These are phyloP conservation scores for Podospora sp. DNA, from an alignment of 495 filamentous ascomycete genomes.

Conservation along the genomic window DNA sequence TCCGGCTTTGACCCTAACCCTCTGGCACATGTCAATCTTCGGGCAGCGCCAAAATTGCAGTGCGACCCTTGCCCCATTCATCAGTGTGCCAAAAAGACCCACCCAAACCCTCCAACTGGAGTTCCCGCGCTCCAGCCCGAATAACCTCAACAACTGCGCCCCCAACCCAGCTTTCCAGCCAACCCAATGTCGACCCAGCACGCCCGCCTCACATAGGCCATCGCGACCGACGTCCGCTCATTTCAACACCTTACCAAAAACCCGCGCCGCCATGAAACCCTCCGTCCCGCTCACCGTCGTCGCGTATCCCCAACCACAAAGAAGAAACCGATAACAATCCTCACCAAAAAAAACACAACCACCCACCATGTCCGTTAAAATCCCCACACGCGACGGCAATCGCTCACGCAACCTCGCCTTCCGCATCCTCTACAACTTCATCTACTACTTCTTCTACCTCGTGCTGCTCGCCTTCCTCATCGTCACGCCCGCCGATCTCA, in stretches of 20 bases:
- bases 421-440: slow-evolving; percentile 78
- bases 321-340: not conserved
- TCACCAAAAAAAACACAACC: not conserved
- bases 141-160: no score
- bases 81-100: no score
- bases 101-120: no score
- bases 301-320: not conserved
- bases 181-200: not conserved
- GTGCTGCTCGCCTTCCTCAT: slow-evolving; percentile 72
- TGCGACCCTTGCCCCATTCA: no score
- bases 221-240: not conserved
- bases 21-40: no score
- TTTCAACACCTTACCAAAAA: not conserved
- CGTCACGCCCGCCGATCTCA: slow-evolving; percentile 79
- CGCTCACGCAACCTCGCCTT: slow-evolving; percentile 51
- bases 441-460: slow-evolving; percentile 77
- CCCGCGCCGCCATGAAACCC: not conserved
- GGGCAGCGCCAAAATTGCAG: no score
- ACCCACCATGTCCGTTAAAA: slow-evolving; percentile 17
- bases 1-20: no score
- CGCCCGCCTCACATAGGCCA: not conserved
- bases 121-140: no score
- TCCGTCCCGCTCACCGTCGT: not conserved
- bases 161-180: not conserved
- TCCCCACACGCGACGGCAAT: no score